Evolutionary conservation across 1,139 yeast species (phyloP), one percentile per base, ranked within the genome.

Genomic region (Geotrichum armillariae): DNA sequence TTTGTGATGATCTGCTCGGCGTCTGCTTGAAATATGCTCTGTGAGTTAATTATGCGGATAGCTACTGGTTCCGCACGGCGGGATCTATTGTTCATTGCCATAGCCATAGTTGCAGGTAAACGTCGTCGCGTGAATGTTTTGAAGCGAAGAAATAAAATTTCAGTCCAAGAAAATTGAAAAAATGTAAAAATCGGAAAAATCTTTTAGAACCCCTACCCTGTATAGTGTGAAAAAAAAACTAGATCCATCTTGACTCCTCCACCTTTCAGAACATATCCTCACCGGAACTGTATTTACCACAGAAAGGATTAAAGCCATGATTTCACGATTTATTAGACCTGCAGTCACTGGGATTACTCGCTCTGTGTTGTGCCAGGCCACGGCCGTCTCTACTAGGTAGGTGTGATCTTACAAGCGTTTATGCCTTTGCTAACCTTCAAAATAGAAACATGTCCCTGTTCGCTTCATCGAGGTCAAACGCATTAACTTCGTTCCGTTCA

Each of bases 1-100:
- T 42, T 75, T 66, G 56, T 73, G 67, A 55, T 69, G 60, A 48
- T 65, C 67, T 66, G 78, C 73, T 72, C 78, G 47, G 67, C 72
- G 40, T 58, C 70, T 51, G 58, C 65, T 44, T 61, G 60, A 23
- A 63, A 60, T 33, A 72, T 50, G 56, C 69, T 58, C 37, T 53
- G 47, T 8, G 58, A 50, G 17, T 58, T 49, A 8, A 57, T 55
- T 46, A 64, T 56, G 38, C 62, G 63, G 11, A 65, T 59, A 31
- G 66, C 58, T 23, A 68, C 58, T 27, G 63, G 50, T n/a, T 39
- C 42, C 4, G 34, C 6, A 7, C 42, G 42, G 34, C 42, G 42
- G 14, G 17, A 23, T 18, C 42, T 39, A 22, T 20, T 25, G 9
- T 16, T 36, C 40, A 36, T 36, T n/a, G 20, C 40, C n/a, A 12